Percentiles rank a stretch among this genome's conserved stretches.
phyloP scores from a whole-genome alignment of 805 yeast species.

The Kregervanrija pseudodelftensis region DNA sequence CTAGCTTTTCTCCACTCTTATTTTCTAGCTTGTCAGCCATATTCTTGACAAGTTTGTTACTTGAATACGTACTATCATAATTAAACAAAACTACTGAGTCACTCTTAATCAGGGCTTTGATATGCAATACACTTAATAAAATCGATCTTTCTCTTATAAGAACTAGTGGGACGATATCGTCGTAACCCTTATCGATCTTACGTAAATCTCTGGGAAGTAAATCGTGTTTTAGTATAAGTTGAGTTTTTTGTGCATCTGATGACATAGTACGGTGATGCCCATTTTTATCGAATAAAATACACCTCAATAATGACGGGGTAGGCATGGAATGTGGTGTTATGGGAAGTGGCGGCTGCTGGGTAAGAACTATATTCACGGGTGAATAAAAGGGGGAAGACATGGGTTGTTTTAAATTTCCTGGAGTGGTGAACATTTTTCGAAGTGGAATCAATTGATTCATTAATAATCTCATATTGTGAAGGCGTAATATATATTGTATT shows the following conservation, averaged over 20 bases:
- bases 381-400: not conserved
- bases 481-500: no score
- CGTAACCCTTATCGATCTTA: conserved; percentile 39
- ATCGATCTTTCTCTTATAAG: conserved; percentile 41
- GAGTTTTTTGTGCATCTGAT: conserved; percentile 36
- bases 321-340: conserved; percentile 3
- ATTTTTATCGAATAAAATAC: conserved; percentile 40
- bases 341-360: conserved; percentile 8
- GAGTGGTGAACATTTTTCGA: no score
- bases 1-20: conserved; percentile 31
- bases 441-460: no score
- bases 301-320: conserved; percentile 24
- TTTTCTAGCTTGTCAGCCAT: conserved; percentile 32
- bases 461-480: no score
- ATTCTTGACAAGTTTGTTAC: conserved; percentile 36
- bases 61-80: conserved; percentile 39
- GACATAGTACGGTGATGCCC: conserved; percentile 41
- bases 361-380: conserved; percentile 4
- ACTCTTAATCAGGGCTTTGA: conserved; percentile 45
- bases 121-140: conserved; percentile 40
- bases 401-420: not conserved
- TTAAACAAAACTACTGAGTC: conserved; percentile 46
- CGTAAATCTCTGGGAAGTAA: conserved; percentile 47
- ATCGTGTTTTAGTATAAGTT: conserved; percentile 38
- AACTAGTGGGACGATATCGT: conserved; percentile 52